Percentiles rank a stretch among this genome's conserved stretches.
These are phyloP conservation scores for Trichosporon sp. DNA, from an alignment of 1,284 basidiomycete species.

Conservation along the genomic window DNA sequence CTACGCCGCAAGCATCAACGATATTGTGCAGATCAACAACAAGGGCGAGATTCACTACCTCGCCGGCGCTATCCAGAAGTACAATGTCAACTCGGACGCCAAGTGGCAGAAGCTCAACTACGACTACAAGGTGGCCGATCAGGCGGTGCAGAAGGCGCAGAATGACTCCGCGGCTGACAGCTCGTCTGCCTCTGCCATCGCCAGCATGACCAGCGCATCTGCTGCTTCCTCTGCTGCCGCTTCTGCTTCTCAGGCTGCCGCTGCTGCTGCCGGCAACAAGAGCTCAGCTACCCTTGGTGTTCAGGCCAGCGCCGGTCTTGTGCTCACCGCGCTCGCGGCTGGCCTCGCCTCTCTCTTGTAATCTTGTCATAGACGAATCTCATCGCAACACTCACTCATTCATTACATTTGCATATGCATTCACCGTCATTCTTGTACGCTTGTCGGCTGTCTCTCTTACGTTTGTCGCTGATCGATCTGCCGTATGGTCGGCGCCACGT, in stretches of 20 bases:
- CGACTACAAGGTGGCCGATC: slow-evolving; percentile 10
- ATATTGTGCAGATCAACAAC: slow-evolving; percentile 70
- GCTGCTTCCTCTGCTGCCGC: slow-evolving; percentile 10
- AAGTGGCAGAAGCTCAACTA: slow-evolving; percentile 46
- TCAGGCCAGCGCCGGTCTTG: neutral
- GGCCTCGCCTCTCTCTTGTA: slow-evolving; percentile 1
- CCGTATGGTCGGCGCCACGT: neutral
- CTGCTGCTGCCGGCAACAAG: neutral
- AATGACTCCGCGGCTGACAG: slow-evolving; percentile 1
- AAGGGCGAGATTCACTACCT: slow-evolving; percentile 64
- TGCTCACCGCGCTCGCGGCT: slow-evolving; percentile 2
- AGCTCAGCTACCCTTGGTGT: neutral
- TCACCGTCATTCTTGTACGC: neutral
- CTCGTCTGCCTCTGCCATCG: slow-evolving; percentile 7
- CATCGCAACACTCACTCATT: neutral
- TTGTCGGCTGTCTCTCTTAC: no score
- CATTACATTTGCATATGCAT: neutral
- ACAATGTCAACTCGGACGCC: slow-evolving; percentile 37
- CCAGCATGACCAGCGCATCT: slow-evolving; percentile 2
- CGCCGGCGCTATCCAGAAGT: slow-evolving; percentile 53
- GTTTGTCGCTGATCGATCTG: no score
- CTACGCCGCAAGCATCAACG: slow-evolving; percentile 65
- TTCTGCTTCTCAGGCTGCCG: neutral
- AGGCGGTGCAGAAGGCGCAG: neutral
- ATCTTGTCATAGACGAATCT: no score